Base-by-base conservation (phyloP, 75 land plant species). In the Larix kaempferi region DNA sequence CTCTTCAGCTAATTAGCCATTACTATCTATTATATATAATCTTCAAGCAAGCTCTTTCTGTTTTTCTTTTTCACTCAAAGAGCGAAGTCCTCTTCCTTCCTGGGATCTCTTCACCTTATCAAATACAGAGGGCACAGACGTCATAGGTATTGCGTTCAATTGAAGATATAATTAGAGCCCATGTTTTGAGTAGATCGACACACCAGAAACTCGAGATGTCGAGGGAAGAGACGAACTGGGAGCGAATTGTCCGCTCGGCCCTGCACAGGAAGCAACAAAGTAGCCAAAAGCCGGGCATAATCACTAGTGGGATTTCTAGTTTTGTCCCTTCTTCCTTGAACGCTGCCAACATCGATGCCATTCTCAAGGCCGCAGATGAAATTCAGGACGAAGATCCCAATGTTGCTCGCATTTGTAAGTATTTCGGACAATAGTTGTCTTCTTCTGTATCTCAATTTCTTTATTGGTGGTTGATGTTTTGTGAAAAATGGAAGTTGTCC, bases 351-450 rank as follows among this genome's bases (percentile, higher is more conserved):
- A 94, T 96, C 66, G 94, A 94, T 26, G 85, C 89, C 19, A 96
- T 96, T 56, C 73, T 96, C 23, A 86, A 86, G 67, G 92, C 97
- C 35, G 99, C 99, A 8, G 97, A 96, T 71, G 93, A 92, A 82
- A 86, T 96, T 56, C 89, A 92, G 35, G 67, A 73, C 1, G 90
- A 92, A 75, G 83, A 91, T 83, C 94, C 94, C 11, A 87, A 80
- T 41, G 90, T 96, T 23, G 87, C 99, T 55, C 81, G 99, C 49
- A 96, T 96, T 2, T 73, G 99, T 96, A 83, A 81, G 94, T 78
- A 14, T n/a, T n/a, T n/a, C n/a, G n/a, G n/a, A n/a, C 13, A 41
- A 37, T 69, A 69, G 25, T 5, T 12, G 39, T 69, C 41, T 69
- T 44, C 17, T 54, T 67, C 58, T 55, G 7, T 56, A n/a, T 33